These are phyloP conservation scores for Laburnicola sp. DNA, from an alignment of 2,329 filamentous ascomycete genomes.

Conservation along the genomic window DNA sequence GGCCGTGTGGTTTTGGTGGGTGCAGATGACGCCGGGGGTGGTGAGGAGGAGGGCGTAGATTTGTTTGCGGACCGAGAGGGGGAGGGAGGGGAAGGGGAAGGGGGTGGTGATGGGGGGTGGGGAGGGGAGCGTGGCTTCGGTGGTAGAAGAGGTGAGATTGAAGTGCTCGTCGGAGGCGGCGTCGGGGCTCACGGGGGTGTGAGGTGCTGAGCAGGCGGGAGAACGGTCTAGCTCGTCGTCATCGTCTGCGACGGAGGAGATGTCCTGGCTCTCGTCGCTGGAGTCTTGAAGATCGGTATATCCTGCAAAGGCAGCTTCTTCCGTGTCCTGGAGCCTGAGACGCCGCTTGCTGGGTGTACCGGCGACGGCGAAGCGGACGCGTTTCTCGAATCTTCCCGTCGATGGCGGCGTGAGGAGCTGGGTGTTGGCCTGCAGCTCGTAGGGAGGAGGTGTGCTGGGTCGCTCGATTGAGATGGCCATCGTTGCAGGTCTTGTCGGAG, in stretches of 20 bases:
- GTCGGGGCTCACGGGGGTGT: neutral
- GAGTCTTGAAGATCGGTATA: slow-evolving; percentile 16
- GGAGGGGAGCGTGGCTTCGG: neutral
- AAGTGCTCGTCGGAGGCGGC: slow-evolving; percentile 6
- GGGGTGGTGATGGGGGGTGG: neutral
- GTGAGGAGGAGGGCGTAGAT: slow-evolving; percentile 30
- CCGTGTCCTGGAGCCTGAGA: slow-evolving; percentile 5
- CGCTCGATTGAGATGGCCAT: neutral
- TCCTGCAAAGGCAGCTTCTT: slow-evolving; percentile 12
- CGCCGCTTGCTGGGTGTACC: slow-evolving; percentile 7
- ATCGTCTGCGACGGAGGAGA: slow-evolving; percentile 2
- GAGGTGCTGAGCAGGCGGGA: neutral
- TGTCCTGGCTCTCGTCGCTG: slow-evolving; percentile 12
- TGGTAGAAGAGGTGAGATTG: neutral
- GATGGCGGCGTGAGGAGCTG: slow-evolving; percentile 26
- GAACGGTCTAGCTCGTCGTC: neutral
- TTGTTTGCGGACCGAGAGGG: slow-evolving; percentile 21
- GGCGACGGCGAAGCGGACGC: slow-evolving; percentile 8
- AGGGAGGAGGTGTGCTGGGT: neutral
- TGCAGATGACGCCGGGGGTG: slow-evolving; percentile 28
- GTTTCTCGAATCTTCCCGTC: slow-evolving; percentile 18
- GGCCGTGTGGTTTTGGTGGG: slow-evolving; percentile 30
- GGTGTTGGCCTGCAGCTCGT: neutral
- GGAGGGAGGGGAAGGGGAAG: slow-evolving; percentile 28
- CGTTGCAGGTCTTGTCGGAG: neutral